phyloP scores from a whole-genome alignment of 2,329 filamentous ascomycete species.

The Fusarium tricinctum region DNA sequence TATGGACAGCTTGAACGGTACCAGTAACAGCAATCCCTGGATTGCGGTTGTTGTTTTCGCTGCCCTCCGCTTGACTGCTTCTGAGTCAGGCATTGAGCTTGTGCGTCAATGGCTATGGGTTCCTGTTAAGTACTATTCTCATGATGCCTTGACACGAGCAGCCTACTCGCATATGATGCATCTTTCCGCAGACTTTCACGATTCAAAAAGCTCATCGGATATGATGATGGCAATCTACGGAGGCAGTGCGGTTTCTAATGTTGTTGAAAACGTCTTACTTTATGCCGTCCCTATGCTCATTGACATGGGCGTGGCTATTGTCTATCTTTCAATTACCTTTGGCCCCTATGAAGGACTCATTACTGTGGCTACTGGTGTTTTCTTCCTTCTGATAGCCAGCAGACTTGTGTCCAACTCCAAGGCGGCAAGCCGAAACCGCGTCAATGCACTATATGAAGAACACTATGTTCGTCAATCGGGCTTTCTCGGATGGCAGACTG shows the following conservation, averaged over 20 bases:
- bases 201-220: slow-evolving; percentile 71
- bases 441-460: slow-evolving; percentile 68
- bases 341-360: slow-evolving; percentile 74
- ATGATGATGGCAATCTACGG: slow-evolving; percentile 70
- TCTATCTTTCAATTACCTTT: slow-evolving; percentile 71
- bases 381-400: slow-evolving; percentile 69
- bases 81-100: slow-evolving; percentile 68
- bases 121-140: slow-evolving; percentile 70
- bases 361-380: slow-evolving; percentile 68
- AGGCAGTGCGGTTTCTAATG: slow-evolving; percentile 66
- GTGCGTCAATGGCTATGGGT: slow-evolving; percentile 69
- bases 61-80: slow-evolving; percentile 64
- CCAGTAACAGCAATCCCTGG: slow-evolving; percentile 65
- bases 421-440: slow-evolving; percentile 63
- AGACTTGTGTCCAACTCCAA: slow-evolving; percentile 66
- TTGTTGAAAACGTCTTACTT: slow-evolving; percentile 71
- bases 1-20: slow-evolving; percentile 74
- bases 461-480: slow-evolving; percentile 69
- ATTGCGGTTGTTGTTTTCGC: slow-evolving; percentile 66
- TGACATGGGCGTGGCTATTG: slow-evolving; percentile 70
- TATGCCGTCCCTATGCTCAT: slow-evolving; percentile 71
- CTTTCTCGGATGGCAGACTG: slow-evolving; percentile 71
- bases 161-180: slow-evolving; percentile 72
- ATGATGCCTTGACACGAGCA: slow-evolving; percentile 66
- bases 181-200: slow-evolving; percentile 72